Percentiles rank a stretch among this genome's conserved stretches.
These are phyloP conservation scores for Starmerella davenportii DNA, from an alignment of 805 yeast genomes.

Conservation along the genomic window DNA sequence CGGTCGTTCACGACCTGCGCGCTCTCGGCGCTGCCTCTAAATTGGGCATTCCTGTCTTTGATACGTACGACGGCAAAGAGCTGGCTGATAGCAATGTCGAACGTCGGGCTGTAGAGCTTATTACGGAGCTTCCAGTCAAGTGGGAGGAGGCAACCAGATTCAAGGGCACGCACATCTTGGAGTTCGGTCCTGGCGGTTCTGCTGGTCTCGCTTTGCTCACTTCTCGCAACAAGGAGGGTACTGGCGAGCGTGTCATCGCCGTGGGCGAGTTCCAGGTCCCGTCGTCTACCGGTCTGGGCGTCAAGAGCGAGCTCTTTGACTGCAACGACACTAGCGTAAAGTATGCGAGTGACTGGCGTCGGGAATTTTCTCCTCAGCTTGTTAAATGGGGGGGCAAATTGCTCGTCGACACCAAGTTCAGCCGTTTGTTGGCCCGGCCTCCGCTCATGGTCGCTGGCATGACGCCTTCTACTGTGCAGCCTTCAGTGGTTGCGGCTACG, in stretches of 20 bases:
- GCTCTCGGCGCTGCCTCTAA: constrained; percentile 40
- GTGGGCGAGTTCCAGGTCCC: constrained; percentile 74
- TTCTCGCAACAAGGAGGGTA: constrained; percentile 95
- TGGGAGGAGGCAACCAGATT: constrained; percentile 86
- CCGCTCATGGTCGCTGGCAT: constrained; percentile 97
- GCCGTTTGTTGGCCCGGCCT: constrained; percentile 79
- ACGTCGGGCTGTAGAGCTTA: constrained; percentile 58
- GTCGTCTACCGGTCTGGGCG: constrained; percentile 62
- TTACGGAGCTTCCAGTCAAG: constrained; percentile 74
- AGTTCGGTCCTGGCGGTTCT: constrained; percentile 97
- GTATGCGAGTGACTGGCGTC: constrained; percentile 80
- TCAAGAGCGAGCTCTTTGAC: constrained; percentile 86
- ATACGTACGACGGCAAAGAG: constrained; percentile 72
- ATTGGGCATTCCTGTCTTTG: constrained; percentile 72
- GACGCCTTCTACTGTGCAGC: constrained; percentile 96
- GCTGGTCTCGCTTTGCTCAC: constrained; percentile 93
- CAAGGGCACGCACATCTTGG: constrained; percentile 62
- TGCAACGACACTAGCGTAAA: constrained; percentile 44
- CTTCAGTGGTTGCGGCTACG: constrained; percentile 85
- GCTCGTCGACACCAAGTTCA: constrained; percentile 84
- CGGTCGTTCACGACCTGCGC: constrained; percentile 48
- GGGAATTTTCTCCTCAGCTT: constrained; percentile 72
- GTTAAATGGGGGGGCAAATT: constrained; percentile 48
- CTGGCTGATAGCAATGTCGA: constrained; percentile 39
- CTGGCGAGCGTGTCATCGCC: constrained; percentile 84